Percentiles rank a stretch among this genome's conserved stretches.
Evolutionary conservation across 2,329 filamentous ascomycete genomes (phyloP).

Genomic region (Neofusicoccum sp.): DNA sequence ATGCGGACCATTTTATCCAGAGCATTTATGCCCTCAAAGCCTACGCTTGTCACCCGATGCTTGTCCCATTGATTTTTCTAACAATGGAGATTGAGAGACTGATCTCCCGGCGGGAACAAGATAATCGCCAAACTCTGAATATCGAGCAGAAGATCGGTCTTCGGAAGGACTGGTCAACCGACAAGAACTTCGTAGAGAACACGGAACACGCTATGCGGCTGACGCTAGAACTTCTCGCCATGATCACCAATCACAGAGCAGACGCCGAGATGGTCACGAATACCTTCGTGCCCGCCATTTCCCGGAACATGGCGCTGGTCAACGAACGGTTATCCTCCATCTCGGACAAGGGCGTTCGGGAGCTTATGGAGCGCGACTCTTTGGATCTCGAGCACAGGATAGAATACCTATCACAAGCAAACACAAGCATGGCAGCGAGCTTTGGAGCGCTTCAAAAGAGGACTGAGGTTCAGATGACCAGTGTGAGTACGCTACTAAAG

Average conservation of each 20-base stretch:
- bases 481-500: neutral
- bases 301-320: neutral
- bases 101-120: neutral
- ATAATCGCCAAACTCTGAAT: neutral
- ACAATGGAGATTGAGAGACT: neutral
- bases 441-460: neutral
- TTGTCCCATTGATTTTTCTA: neutral
- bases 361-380: neutral
- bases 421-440: neutral
- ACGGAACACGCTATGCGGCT: neutral
- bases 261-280: neutral
- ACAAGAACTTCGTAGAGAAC: neutral
- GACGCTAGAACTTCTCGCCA: neutral
- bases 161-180: neutral
- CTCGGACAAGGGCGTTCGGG: neutral
- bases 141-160: neutral
- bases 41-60: neutral
- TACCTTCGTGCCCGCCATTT: neutral
- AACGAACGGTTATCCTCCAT: neutral
- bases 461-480: neutral
- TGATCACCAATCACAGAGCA: neutral
- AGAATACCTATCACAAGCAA: neutral
- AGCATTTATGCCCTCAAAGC: neutral
- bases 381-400: neutral
- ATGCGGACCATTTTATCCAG: neutral